These are phyloP conservation scores for Neoboletus magnificus DNA, from an alignment of 768 basidiomycete species.

Conservation along the genomic window DNA sequence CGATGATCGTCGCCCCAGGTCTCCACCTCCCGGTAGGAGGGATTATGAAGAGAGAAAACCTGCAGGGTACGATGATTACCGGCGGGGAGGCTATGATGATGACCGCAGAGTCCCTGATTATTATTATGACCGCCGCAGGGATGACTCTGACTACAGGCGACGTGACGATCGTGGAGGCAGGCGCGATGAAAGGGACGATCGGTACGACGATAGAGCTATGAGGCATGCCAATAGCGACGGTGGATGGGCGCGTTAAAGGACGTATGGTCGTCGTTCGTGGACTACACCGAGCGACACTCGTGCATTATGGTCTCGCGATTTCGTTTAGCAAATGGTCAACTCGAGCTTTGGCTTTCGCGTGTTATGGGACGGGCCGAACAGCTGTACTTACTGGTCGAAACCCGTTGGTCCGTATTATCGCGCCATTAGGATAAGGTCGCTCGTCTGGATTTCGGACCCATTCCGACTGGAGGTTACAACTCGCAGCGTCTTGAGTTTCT, in stretches of 20 bases:
- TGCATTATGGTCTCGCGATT: conserved; percentile 42
- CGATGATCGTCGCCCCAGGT: conserved; percentile 80
- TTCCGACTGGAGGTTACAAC: conserved; percentile 15
- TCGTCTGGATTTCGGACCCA: conserved; percentile 26
- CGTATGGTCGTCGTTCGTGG: conserved; percentile 35
- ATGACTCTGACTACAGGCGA: conserved; percentile 55
- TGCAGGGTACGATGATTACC: conserved; percentile 90
- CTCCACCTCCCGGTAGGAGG: conserved; percentile 71
- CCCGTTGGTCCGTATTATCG: conserved; percentile 35
- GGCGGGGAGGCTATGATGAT: conserved; percentile 77
- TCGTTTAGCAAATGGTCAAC: conserved; percentile 49
- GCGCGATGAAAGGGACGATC: conserved; percentile 83
- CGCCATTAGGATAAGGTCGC: conserved; percentile 32
- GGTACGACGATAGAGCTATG: conserved; percentile 70
- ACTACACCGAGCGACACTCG: conserved; percentile 26
- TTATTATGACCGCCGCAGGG: conserved; percentile 87
- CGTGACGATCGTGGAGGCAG: conserved; percentile 70
- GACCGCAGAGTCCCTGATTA: conserved; percentile 80
- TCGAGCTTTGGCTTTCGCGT: conserved; percentile 37
- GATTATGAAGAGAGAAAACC: conserved; percentile 82
- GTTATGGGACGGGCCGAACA: conserved; percentile 35
- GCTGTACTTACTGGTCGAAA: conserved; percentile 40
- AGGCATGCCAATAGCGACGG: conserved; percentile 77
- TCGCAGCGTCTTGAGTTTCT: conserved; percentile 19
- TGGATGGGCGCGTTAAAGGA: conserved; percentile 69